Evolutionary conservation across 192 early-diverging fungal genomes (phyloP), one percentile per base, ranked within the genome.

Genomic region (Coemansia sp.): DNA sequence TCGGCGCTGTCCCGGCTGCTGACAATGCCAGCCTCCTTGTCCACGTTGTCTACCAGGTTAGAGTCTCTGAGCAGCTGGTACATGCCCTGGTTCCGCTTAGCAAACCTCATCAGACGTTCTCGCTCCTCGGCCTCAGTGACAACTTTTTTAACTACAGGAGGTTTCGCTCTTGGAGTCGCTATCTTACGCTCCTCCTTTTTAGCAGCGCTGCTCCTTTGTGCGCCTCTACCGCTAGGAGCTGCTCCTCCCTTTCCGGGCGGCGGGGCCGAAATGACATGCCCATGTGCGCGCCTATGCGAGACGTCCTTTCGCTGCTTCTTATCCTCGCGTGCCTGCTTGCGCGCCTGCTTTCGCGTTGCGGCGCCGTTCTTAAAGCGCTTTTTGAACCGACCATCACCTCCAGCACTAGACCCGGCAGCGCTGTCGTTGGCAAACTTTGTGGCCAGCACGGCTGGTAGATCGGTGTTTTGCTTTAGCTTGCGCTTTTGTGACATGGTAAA

Each of bases 61-160:
- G 73, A 76, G 29, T 76, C 71, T n/a, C 77, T 73, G 12, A 86
- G 73, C 43, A 79, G 59, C 53, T 60, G 59, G 64, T 85, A 86
- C 70, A 86, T 70, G 38, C 76, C 68, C 38, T 83, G 73, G 61
- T 86, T 86, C 11, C 65, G 68, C 68, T 86, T 67, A 5, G 85
- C 85, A 76, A 86, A 85, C 40, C 81, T 80, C 36, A 59, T 60
- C 43, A 86, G 59, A 49, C 68, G 63, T 14, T 64, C 71, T n/a
- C 73, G 69, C 19, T 84, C 81, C 15, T 83, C 77, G 20, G 56
- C 22, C 22, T 43, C 67, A 3, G 38, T 64, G 38, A 19, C 41
- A 17, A 42, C 39, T 32, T 49, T 64, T 49, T 62, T 53, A 29
- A 11, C 51, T 32, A 25, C 51, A 4, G 27, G 27, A 54, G 51